A percentile compares a stretch with the other conserved stretches of the same genome.
phyloP scores from a whole-genome alignment of 2,329 filamentous ascomycete genomes.

The Leptographium lundbergii region DNA sequence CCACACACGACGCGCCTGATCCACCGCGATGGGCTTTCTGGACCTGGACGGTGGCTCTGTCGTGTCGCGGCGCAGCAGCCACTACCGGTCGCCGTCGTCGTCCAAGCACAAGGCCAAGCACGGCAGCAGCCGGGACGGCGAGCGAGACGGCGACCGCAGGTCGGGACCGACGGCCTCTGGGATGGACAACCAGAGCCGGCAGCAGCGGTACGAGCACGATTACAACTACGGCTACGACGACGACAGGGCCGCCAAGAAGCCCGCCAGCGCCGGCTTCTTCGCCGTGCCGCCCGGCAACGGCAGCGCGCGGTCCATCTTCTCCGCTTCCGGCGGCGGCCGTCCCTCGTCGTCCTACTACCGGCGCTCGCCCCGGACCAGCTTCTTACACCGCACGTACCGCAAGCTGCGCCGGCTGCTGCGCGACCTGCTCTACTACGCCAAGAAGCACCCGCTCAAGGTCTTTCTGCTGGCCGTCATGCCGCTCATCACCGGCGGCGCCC shows the following conservation, averaged over 20 bases:
- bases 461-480: conserved; percentile 82
- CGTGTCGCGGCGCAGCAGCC: conserved; percentile 16
- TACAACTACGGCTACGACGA: too few relatives aligned
- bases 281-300: conserved; percentile 30
- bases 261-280: conserved; percentile 35
- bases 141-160: conserved; percentile 1
- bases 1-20: background rate
- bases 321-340: conserved; percentile 11
- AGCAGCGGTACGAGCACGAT: background rate
- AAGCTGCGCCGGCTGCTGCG: conserved; percentile 69
- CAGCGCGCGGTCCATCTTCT: conserved; percentile 34
- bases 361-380: conserved; percentile 68
- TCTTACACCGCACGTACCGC: conserved; percentile 59
- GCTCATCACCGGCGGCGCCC: conserved; percentile 68
- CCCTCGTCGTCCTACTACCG: conserved; percentile 51
- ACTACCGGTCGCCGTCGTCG: conserved; percentile 9
- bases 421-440: conserved; percentile 70
- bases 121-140: too few relatives aligned
- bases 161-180: too few relatives aligned
- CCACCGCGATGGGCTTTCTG: conserved; percentile 19
- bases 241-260: too few relatives aligned
- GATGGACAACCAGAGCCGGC: background rate
- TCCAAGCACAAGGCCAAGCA: background rate
- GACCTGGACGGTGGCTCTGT: conserved; percentile 20
- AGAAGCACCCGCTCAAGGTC: conserved; percentile 74